phyloP scores from a whole-genome alignment of 352 stramenopile genomes.

The Globisporangium alternatum region DNA sequence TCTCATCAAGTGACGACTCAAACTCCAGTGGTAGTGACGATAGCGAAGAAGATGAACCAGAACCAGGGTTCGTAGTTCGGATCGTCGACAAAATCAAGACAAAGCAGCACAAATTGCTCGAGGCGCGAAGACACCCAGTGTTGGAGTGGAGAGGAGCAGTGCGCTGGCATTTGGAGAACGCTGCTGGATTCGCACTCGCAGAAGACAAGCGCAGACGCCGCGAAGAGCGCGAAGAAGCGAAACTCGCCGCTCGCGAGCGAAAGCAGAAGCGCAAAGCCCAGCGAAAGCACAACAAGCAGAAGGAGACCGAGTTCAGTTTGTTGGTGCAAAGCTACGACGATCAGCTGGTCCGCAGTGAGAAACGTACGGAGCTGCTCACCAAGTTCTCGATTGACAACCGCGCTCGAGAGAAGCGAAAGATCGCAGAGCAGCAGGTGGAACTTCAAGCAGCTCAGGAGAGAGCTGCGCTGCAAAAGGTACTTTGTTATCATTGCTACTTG shows the following conservation, averaged over 20 bases:
- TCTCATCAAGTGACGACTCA: slow-evolving; percentile 18
- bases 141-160: slow-evolving; percentile 50
- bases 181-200: slow-evolving; percentile 20
- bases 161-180: slow-evolving; percentile 42
- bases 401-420: slow-evolving; percentile 19
- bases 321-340: slow-evolving; percentile 45
- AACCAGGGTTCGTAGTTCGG: slow-evolving; percentile 19
- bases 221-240: slow-evolving; percentile 24
- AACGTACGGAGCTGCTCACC: slow-evolving; percentile 38
- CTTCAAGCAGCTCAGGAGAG: slow-evolving; percentile 6
- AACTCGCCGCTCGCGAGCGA: slow-evolving; percentile 34
- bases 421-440: slow-evolving; percentile 6
- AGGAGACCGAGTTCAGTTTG: slow-evolving; percentile 43
- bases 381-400: slow-evolving; percentile 46
- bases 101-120: slow-evolving; percentile 43
- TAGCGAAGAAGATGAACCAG: slow-evolving; percentile 32
- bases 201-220: slow-evolving; percentile 24
- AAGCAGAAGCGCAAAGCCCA: slow-evolving; percentile 47
- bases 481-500: too few species aligned
- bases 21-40: slow-evolving; percentile 32
- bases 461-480: slow-evolving; percentile 6
- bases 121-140: slow-evolving; percentile 37
- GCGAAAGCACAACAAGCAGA: slow-evolving; percentile 39
- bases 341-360: slow-evolving; percentile 39
- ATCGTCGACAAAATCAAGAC: slow-evolving; percentile 25